These are phyloP conservation scores for Neurospora sp. DNA, from an alignment of 495 filamentous ascomycete species.

Conservation along the genomic window DNA sequence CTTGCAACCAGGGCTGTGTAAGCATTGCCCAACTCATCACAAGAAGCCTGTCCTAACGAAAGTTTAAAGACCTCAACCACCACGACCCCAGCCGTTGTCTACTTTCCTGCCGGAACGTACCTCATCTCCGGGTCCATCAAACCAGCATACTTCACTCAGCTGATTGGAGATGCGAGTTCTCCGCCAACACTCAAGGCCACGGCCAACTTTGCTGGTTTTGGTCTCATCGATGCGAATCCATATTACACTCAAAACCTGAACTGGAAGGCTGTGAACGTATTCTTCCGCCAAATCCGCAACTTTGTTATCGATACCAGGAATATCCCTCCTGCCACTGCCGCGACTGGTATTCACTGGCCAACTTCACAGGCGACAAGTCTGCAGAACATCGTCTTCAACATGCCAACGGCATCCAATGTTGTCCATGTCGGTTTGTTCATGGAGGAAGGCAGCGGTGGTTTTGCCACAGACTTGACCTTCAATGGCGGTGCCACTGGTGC, in stretches of 20 bases:
- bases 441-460: constrained; percentile 59
- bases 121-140: constrained; percentile 53
- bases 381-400: constrained; percentile 67
- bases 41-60: neutral
- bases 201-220: constrained; percentile 51
- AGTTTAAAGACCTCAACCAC: constrained; percentile 50
- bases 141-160: constrained; percentile 55
- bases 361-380: constrained; percentile 66
- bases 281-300: constrained; percentile 70
- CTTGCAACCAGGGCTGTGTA: constrained; percentile 63
- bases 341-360: constrained; percentile 70
- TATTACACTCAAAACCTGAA: constrained; percentile 46
- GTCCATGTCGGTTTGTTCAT: constrained; percentile 67
- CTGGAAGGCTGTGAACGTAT: constrained; percentile 58
- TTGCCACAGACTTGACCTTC: constrained; percentile 55
- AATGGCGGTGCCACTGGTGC: constrained; percentile 60
- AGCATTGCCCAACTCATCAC: no score
- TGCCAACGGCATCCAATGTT: constrained; percentile 48
- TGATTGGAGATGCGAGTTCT: constrained; percentile 36
- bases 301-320: constrained; percentile 63
- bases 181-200: constrained; percentile 50
- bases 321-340: constrained; percentile 41
- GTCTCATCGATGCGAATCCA: constrained; percentile 59
- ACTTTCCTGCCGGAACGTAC: constrained; percentile 74
- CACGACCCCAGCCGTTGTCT: constrained; percentile 62